Evolutionary conservation across 2,329 filamentous ascomycete species (phyloP).

Genomic region (Zymoseptoria tritici): DNA sequence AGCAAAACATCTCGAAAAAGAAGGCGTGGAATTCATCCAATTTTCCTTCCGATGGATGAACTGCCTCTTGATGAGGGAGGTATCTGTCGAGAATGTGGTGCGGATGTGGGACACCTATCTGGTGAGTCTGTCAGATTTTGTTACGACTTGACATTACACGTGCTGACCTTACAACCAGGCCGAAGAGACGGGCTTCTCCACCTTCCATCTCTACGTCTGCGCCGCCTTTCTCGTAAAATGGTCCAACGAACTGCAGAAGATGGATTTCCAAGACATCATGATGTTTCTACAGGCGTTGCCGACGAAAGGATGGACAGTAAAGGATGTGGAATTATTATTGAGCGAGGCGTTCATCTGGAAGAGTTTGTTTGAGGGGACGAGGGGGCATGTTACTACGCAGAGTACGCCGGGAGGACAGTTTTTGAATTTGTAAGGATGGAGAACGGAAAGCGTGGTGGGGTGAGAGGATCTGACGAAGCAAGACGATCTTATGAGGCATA

Average conservation of each 20-base stretch:
- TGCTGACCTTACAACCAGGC: slow-evolving; percentile 52
- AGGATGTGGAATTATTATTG: slow-evolving; percentile 90
- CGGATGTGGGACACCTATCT: slow-evolving; percentile 99
- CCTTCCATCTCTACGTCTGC: slow-evolving; percentile 97
- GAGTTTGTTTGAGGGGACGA: slow-evolving; percentile 88
- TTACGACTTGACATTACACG: no score
- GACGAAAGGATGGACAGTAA: slow-evolving; percentile 91
- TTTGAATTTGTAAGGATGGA: slow-evolving; percentile 2
- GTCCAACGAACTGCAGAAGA: slow-evolving; percentile 88
- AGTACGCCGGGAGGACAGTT: slow-evolving; percentile 14
- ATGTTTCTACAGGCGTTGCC: slow-evolving; percentile 97
- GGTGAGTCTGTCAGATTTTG: no score
- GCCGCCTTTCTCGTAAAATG: slow-evolving; percentile 97
- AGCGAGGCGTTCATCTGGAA: slow-evolving; percentile 99
- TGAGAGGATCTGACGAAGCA: neutral
- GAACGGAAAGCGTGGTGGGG: neutral
- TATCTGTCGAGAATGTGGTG: slow-evolving; percentile 92
- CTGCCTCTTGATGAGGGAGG: slow-evolving; percentile 93
- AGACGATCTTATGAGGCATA: neutral
- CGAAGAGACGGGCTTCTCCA: slow-evolving; percentile 96
- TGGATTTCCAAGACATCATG: slow-evolving; percentile 99
- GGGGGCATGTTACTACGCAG: slow-evolving; percentile 61
- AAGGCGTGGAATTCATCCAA: slow-evolving; percentile 96
- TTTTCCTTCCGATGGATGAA: slow-evolving; percentile 99
- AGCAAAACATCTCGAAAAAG: slow-evolving; percentile 79